These are phyloP conservation scores for Flaveria ramosissima DNA, from an alignment of 129 eudicot species.

Conservation along the genomic window DNA sequence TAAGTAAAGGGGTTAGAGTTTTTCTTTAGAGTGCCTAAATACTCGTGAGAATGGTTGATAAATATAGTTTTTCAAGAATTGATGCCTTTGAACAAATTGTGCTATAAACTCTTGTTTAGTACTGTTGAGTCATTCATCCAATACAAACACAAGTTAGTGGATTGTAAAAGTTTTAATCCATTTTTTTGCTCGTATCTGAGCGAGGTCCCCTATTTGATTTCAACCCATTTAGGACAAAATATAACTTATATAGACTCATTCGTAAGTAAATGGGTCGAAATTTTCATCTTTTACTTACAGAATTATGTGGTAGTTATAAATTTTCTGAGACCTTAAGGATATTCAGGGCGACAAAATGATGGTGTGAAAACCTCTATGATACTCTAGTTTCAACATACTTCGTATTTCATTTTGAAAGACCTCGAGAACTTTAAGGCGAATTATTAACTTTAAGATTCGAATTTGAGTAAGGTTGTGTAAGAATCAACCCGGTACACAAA, in stretches of 20 bases:
- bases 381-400: not conserved
- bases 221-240: not conserved
- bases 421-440: not conserved
- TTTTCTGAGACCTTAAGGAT: too few species aligned
- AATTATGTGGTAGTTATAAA: not conserved
- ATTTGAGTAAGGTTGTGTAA: not conserved
- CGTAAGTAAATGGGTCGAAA: not conserved
- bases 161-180: not conserved
- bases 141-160: not conserved
- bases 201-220: not conserved
- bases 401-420: not conserved
- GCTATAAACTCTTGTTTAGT: not conserved
- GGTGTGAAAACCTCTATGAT: too few species aligned
- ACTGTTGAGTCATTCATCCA: not conserved
- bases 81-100: not conserved
- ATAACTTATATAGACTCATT: not conserved
- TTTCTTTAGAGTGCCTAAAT: not conserved
- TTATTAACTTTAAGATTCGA: not conserved
- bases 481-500: not conserved
- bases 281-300: too few species aligned
- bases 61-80: not conserved
- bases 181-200: not conserved
- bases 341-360: too few species aligned
- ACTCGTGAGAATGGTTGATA: constrained; percentile 11
- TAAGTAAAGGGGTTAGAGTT: constrained; percentile 28